These are phyloP conservation scores for Solanum etuberosum DNA, from an alignment of 257 asterid genomes.

Conservation along the genomic window DNA sequence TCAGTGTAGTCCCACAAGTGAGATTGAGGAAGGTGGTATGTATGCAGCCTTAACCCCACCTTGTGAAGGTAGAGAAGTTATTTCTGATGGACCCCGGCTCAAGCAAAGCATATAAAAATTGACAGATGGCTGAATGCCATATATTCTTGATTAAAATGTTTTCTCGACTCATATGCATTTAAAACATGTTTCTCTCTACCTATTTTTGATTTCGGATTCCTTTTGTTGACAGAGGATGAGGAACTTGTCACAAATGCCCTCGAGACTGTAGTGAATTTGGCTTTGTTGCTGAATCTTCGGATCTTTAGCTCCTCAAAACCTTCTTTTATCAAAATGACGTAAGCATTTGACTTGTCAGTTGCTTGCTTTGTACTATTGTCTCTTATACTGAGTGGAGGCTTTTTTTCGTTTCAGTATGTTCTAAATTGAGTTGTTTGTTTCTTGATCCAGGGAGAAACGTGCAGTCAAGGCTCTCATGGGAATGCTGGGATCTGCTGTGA, in stretches of 20 bases:
- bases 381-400: slow-evolving; percentile 3
- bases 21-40: neutral
- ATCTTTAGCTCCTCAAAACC: slow-evolving; percentile 90
- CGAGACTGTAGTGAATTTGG: slow-evolving; percentile 84
- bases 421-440: neutral
- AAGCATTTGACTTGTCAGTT: slow-evolving; percentile 9
- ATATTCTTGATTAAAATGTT: neutral
- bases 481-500: slow-evolving; percentile 80
- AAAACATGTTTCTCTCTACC: neutral
- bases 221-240: slow-evolving; percentile 71
- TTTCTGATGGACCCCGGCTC: neutral
- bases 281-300: slow-evolving; percentile 78
- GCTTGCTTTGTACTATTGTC: neutral
- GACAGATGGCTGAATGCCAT: neutral
- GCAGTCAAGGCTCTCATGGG: slow-evolving; percentile 93
- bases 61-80: neutral
- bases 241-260: slow-evolving; percentile 89
- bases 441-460: slow-evolving; percentile 51
- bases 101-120: neutral
- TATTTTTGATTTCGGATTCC: neutral
- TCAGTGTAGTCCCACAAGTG: neutral
- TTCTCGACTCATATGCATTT: neutral
- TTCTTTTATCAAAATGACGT: slow-evolving; percentile 83
- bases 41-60: neutral
- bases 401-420: neutral